phyloP scores from a whole-genome alignment of 768 basidiomycete species.

The Termitomyces sp. region DNA sequence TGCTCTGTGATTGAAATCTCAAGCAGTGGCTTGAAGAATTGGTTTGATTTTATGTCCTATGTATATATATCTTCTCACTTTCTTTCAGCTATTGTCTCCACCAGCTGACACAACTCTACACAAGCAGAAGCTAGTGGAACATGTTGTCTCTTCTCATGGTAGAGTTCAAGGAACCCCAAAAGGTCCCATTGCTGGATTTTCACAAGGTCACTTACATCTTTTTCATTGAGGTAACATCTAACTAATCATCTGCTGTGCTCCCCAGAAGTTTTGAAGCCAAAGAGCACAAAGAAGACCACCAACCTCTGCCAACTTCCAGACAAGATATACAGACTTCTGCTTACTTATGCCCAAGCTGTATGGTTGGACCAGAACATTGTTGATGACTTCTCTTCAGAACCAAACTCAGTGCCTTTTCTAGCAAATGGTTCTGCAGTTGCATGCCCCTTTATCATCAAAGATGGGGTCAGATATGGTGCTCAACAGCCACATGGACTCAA shows the following conservation, averaged over 20 bases:
- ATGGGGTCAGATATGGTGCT: background rate
- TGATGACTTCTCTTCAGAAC: background rate
- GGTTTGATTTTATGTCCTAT: too few species aligned
- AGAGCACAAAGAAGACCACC: background rate
- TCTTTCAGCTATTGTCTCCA: background rate
- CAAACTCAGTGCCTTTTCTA: background rate
- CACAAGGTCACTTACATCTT: too few species aligned
- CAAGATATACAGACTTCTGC: background rate
- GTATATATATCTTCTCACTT: background rate
- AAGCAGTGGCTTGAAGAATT: background rate
- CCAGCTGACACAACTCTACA: background rate
- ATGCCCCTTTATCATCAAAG: background rate
- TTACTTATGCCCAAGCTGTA: background rate
- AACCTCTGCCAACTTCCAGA: background rate
- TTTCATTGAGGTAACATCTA: too few species aligned
- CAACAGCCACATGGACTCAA: background rate
- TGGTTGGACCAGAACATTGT: background rate
- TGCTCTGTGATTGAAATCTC: background rate
- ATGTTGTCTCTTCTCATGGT: too few species aligned
- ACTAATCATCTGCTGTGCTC: too few species aligned
- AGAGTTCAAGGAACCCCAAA: too few species aligned
- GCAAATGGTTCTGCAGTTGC: background rate
- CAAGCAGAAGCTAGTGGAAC: too few species aligned
- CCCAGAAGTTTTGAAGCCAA: background rate
- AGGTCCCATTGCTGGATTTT: too few species aligned